Evolutionary conservation across 768 basidiomycete genomes (phyloP), one percentile per base, ranked within the genome.

Genomic region (Coprinellus micaceus): DNA sequence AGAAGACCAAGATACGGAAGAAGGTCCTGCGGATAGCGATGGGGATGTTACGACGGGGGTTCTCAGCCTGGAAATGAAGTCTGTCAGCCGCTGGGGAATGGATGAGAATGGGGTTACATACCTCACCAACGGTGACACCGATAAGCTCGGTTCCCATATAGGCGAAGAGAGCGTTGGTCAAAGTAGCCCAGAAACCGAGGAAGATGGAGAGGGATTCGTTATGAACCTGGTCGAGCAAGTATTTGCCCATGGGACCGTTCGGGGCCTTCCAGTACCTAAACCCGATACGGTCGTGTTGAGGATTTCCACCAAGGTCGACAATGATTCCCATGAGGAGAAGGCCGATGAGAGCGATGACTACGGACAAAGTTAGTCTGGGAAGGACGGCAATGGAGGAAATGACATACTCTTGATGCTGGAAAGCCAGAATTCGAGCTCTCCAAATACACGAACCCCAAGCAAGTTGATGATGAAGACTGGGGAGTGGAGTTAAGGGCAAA

Each of bases 131-230:
- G 36, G 78, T 78, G 3, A 77, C 82, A 64, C 88, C 88, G 57
- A 92, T 83, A 17, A 89, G 75, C 68, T 92, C 89, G 19, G 88
- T 92, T 28, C 88, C 86, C 56, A 85, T 82, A 66, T 81, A 85
- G 13, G 87, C 84, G 69, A 91, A 90, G 3, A 87, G 74, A 24
- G 85, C 88, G 59, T 85, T 90, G 46, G 82, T 85, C 44, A 89
- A 69, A 3, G 85, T 84, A 15, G 81, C 76, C 82, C 86, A 90
- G 66, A 91, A 86, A 11, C 85, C 86, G 21, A 85, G 74, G 75
- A 88, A 87, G 57, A 79, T 80, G 1, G 81, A 71, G 17, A 82
- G 63, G 48, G 71, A 69, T 4, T 74, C 69, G 57, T 81, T 71
- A 61, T 82, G 77, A 24, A 82, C 82, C 61, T 80, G 71, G 39